Base-by-base conservation (phyloP, 2,329 filamentous ascomycete species). In the Nemania sp. region DNA sequence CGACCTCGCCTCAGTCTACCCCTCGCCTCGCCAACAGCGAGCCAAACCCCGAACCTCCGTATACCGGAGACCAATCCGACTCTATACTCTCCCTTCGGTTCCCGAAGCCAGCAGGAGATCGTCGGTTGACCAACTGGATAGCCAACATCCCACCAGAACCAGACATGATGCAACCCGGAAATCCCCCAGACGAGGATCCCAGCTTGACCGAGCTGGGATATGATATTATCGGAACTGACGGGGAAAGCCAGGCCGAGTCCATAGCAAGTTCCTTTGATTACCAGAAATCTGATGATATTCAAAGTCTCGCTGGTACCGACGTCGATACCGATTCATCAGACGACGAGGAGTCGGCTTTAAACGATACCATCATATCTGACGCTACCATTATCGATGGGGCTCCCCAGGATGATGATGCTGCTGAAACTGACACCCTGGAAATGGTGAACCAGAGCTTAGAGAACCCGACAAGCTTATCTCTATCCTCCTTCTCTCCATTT, bases 51-150 rank as follows among this genome's bases (percentile, higher is more conserved):
- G 68, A 60, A 27, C 58, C 61, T 20, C 41, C 49, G 11, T 22
- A 20, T 64, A 66, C 55, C 62, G 74, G 73, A 63, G 72, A 75
- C 29, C 72, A 76, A 22, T 72, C 74, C 62, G 72, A 73, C 67
- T 78, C 86, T 51, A 81, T 85, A 60, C 85, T 86, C 4, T 82
- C 81, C 29, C 82, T 89, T 53, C 84, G 86, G 65, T 89, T 89
- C 64, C 87, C 87, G 63, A 82, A 80, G 51, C 87, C 87, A 0
- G 82, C 85, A 74, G 87, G 86, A 61, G 88, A 84, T 71, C 82
- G 82, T 63, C 81, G 83, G 57, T 84, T 89, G 47, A 87, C 87
- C 73, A 85, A 86, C 81, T 89, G 87, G 87, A 81, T 89, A 56
- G 87, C 86, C 6, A 84, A 82, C 61, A 88, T 86, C 73, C 83